Conservation (phyloP, 768 basidiomycete species). For the Baorangia bicolor region DNA sequence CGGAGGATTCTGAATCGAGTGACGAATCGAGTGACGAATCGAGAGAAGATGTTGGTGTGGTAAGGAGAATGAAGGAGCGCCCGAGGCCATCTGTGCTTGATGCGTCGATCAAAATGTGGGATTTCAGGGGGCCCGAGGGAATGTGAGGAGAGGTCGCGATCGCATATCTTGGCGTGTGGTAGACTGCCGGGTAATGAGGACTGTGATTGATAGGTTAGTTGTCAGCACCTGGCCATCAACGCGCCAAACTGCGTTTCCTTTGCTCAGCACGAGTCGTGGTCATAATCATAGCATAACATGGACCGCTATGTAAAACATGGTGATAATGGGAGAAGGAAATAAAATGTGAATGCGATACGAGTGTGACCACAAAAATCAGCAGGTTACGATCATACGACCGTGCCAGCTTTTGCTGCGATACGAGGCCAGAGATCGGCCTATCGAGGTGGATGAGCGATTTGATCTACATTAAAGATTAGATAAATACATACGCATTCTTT, state of each 20-base stretch:
- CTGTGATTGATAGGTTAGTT: neutral
- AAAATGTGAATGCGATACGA: constrained; percentile 4
- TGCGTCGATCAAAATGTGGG: constrained; percentile 31
- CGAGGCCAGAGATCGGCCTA: constrained; percentile 98
- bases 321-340: neutral
- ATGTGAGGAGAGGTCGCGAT: neutral
- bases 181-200: neutral
- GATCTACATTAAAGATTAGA: neutral
- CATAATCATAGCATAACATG: constrained; percentile 22
- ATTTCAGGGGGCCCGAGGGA: constrained; percentile 1
- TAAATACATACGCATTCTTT: constrained; percentile 89
- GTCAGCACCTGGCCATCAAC: neutral
- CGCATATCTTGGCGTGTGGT: neutral
- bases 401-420: constrained; percentile 98
- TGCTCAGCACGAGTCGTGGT: constrained; percentile 5
- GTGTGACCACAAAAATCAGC: constrained; percentile 13
- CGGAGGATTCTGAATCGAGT: constrained; percentile 12
- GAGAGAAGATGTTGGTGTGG: neutral
- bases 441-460: neutral
- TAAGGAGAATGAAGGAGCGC: constrained; percentile 9
- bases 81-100: constrained; percentile 24
- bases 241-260: neutral
- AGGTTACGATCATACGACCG: constrained; percentile 73
- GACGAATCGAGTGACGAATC: constrained; percentile 16
- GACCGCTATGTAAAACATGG: constrained; percentile 18